These are phyloP conservation scores for Nakaseomyces delphensis DNA, from an alignment of 1,139 yeast genomes.

Conservation along the genomic window DNA sequence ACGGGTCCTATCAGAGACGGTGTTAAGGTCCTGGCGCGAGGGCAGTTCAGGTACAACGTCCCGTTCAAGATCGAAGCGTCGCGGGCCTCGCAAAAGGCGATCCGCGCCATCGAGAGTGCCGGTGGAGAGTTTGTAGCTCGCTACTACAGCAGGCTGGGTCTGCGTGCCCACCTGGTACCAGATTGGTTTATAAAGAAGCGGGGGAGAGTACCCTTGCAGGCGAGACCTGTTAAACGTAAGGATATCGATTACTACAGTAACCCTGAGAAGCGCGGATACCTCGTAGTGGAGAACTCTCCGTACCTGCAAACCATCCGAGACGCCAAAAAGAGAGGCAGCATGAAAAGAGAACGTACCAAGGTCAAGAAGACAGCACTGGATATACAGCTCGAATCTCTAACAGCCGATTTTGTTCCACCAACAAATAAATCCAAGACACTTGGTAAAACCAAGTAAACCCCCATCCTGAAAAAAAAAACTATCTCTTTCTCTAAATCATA, in stretches of 20 bases:
- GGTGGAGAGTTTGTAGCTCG: slow-evolving; percentile 71
- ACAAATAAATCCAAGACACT: slow-evolving; percentile 1
- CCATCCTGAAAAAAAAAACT: not conserved
- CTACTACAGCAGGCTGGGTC: slow-evolving; percentile 57
- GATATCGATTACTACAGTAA: slow-evolving; percentile 72
- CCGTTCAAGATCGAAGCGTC: slow-evolving; percentile 74
- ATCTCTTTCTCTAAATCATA: too few relatives aligned
- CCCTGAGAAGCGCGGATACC: slow-evolving; percentile 67
- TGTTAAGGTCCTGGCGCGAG: slow-evolving; percentile 69
- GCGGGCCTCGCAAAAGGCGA: slow-evolving; percentile 68
- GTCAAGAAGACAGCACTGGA: slow-evolving; percentile 24
- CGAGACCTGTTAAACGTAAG: slow-evolving; percentile 78
- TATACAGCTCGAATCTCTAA: slow-evolving; percentile 20
- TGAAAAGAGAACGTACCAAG: slow-evolving; percentile 13
- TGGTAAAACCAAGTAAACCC: not conserved
- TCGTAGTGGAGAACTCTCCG: slow-evolving; percentile 36
- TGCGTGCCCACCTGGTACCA: slow-evolving; percentile 72
- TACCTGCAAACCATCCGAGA: slow-evolving; percentile 27
- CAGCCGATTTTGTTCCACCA: slow-evolving; percentile 7
- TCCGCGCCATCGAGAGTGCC: slow-evolving; percentile 56
- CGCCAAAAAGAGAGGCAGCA: slow-evolving; percentile 21
- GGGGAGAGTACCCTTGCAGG: slow-evolving; percentile 75
- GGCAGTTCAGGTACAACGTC: slow-evolving; percentile 46
- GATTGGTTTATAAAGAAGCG: slow-evolving; percentile 54
- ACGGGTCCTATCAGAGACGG: slow-evolving; percentile 72